These are phyloP conservation scores for Coemansia sp. DNA, from an alignment of 192 early-diverging fungal genomes.

Conservation along the genomic window DNA sequence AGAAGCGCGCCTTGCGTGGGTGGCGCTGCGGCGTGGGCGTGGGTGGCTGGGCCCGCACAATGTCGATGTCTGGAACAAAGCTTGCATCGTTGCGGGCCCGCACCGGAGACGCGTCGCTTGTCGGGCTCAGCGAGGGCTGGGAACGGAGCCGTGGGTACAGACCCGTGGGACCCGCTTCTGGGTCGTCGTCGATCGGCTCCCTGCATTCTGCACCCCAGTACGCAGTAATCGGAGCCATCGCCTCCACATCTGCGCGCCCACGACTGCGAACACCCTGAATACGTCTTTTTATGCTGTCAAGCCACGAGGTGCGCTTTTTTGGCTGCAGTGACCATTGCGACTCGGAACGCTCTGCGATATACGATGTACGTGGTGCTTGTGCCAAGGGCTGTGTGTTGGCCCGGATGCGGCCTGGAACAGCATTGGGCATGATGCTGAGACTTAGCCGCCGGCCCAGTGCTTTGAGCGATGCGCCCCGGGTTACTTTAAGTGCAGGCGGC, in stretches of 20 bases:
- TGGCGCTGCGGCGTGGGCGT: neutral
- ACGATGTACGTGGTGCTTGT: neutral
- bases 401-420: neutral
- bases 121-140: slow-evolving; percentile 37
- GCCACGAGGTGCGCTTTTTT: slow-evolving; percentile 25
- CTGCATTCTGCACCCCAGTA: neutral
- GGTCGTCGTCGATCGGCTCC: neutral
- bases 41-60: neutral
- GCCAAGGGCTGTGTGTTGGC: neutral
- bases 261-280: slow-evolving; percentile 12
- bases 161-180: slow-evolving; percentile 5
- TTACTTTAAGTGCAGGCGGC: neutral
- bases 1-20: slow-evolving; percentile 21
- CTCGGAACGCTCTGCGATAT: slow-evolving; percentile 8
- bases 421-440: slow-evolving; percentile 7
- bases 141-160: slow-evolving; percentile 45
- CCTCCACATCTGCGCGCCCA: slow-evolving; percentile 1
- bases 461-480: slow-evolving; percentile 22
- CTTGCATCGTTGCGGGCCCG: slow-evolving; percentile 9
- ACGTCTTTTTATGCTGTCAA: slow-evolving; percentile 28
- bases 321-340: slow-evolving; percentile 7
- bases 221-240: neutral
- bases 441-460: slow-evolving; percentile 34
- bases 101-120: slow-evolving; percentile 7
- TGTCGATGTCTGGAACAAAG: slow-evolving; percentile 32